Conservation (phyloP, 2,329 filamentous ascomycete species). For the Aspergillus jensenii region DNA sequence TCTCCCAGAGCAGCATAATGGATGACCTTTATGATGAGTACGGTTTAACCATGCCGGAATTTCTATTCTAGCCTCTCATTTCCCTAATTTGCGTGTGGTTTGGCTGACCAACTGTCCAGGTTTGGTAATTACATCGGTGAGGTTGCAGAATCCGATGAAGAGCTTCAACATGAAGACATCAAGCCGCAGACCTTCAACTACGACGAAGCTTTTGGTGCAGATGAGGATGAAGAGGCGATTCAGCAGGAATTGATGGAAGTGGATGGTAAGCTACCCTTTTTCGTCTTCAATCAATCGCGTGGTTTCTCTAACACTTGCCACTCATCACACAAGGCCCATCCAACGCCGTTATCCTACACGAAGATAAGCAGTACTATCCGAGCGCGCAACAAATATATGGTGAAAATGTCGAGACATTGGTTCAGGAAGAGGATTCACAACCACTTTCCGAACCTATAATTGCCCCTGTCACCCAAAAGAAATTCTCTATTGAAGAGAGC, state of each 20-base stretch:
- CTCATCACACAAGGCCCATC: slow-evolving; percentile 74
- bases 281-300: background rate
- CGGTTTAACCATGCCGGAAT: slow-evolving; percentile 7
- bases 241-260: slow-evolving; percentile 92
- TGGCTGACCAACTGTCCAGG: slow-evolving; percentile 48
- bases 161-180: slow-evolving; percentile 71
- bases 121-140: slow-evolving; percentile 99
- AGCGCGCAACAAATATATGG: slow-evolving; percentile 97
- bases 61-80: background rate
- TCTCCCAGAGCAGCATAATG: slow-evolving; percentile 54
- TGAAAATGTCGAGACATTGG: slow-evolving; percentile 87
- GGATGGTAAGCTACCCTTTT: slow-evolving; percentile 60
- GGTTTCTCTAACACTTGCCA: background rate
- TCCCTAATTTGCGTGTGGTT: background rate
- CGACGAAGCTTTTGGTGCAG: slow-evolving; percentile 67
- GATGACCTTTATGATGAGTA: slow-evolving; percentile 98
- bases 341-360: slow-evolving; percentile 95
- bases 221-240: slow-evolving; percentile 59
- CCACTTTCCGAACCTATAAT: slow-evolving; percentile 90
- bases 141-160: slow-evolving; percentile 84
- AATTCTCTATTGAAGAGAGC: slow-evolving; percentile 89
- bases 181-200: slow-evolving; percentile 78
- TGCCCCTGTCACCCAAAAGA: slow-evolving; percentile 88
- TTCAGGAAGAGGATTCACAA: slow-evolving; percentile 96
- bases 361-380: slow-evolving; percentile 99